Base-by-base conservation (phyloP, 2,329 filamentous ascomycete genomes). In the Bisporella sp. region DNA sequence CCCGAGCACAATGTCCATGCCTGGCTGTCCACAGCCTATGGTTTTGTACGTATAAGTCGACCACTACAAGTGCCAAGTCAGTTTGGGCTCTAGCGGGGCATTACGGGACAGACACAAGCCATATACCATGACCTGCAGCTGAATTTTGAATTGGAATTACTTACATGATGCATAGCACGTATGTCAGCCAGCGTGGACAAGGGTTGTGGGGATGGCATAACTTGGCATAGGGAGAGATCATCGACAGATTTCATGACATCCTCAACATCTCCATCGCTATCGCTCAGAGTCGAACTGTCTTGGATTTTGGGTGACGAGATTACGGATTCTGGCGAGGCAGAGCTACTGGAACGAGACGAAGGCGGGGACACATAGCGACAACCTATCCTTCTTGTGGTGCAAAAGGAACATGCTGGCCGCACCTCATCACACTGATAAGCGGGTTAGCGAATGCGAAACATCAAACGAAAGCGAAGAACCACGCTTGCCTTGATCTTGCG, bases 401-500 rank as follows among this genome's bases (percentile, higher is more conserved):
- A 64, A 47, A 57, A 64, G 12, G 45, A 40, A 44, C 62, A 64
- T 47, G 49, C 59, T n/a, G 62, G 62, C 33, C 57, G 58, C 5
- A 45, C 45, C 49, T 64, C 62, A 52, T 64, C 57, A 49, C 62
- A 64, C 62, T 62, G 35, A 7, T 13, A 51, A 53, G 42, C 28
- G 29, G 29, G 46, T 31, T 21, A 21, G 21, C 21, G 21, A 21
- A 21, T 21, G 21, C 21, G 21, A 21, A 21, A 21, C 21, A 45
- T 49, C 11, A 44, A 42, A 6, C 2, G 11, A 13, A n/a, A 29
- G 45, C 29, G 12, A 31, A 8, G 31, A 33, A 46, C 13, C 31
- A 30, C 6, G 45, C 32, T 13, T 56, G 62, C 62, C 54, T 65
- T 65, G 47, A 65, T 58, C 54, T 61, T 62, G 48, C 56, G 61